Percentiles rank a stretch among this genome's conserved stretches.
These are phyloP conservation scores for Lentinula raphanica DNA, from an alignment of 768 basidiomycete genomes.

Conservation along the genomic window DNA sequence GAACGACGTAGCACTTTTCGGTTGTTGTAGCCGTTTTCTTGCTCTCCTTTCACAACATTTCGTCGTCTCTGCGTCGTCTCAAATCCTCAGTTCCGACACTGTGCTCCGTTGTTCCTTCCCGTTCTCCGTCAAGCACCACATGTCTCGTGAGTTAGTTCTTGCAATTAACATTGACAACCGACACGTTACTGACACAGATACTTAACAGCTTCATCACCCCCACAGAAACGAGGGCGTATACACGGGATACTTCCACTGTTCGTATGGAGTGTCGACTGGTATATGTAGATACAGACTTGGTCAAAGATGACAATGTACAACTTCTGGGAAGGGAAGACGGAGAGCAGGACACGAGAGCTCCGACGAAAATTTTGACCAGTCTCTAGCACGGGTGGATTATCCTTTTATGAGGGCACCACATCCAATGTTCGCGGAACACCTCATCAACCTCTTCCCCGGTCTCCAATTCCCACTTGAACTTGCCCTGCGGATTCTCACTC, in stretches of 20 bases:
- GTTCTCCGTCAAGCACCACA: background rate
- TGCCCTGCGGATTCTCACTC: conserved; percentile 70
- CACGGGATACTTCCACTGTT: background rate
- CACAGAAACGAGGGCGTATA: background rate
- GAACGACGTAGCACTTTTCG: background rate
- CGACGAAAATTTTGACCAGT: background rate
- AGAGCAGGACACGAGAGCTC: background rate
- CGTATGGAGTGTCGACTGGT: background rate
- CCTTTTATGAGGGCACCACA: conserved; percentile 9
- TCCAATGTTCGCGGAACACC: conserved; percentile 42
- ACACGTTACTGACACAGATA: background rate
- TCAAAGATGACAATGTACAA: background rate
- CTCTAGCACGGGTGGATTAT: conserved; percentile 3
- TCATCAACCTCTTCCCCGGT: conserved; percentile 57
- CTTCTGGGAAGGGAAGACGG: conserved; percentile 4
- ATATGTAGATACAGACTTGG: conserved; percentile 3
- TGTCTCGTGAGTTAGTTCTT: background rate
- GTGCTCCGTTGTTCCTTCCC: background rate
- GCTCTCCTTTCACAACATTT: background rate
- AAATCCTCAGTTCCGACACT: background rate
- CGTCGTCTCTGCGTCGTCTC: background rate
- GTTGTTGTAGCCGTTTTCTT: background rate
- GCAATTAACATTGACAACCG: background rate
- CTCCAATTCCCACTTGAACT: conserved; percentile 70
- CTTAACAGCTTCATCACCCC: background rate